A percentile compares a stretch with the other conserved stretches of the same genome.
Evolutionary conservation across 2,329 filamentous ascomycete species (phyloP).

Genomic region (Emergomyces pasteurianus): DNA sequence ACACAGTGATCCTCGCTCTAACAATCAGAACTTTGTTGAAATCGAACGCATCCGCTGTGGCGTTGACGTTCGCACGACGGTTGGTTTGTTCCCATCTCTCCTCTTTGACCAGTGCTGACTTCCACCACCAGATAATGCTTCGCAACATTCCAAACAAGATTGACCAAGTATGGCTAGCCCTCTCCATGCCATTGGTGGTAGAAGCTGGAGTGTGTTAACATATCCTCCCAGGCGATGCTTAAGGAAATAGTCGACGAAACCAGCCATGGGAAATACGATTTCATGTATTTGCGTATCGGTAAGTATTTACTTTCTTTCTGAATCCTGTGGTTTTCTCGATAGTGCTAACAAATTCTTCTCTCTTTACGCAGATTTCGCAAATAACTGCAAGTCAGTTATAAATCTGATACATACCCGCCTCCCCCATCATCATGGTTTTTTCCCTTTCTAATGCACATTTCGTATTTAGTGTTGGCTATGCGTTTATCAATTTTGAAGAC

Average conservation of each 20-base stretch:
- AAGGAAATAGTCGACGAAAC: conserved; percentile 70
- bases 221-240: conserved; percentile 45
- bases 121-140: conserved; percentile 61
- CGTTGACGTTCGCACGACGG: conserved; percentile 63
- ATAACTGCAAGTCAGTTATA: conserved; percentile 63
- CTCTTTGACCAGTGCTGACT: conserved; percentile 6
- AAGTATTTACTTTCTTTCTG: conserved; percentile 10
- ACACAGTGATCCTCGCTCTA: conserved; percentile 19
- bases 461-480: conserved; percentile 69
- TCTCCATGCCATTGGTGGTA: background rate
- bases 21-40: conserved; percentile 35
- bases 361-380: conserved; percentile 52
- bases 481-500: conserved; percentile 89
- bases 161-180: conserved; percentile 39
- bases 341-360: conserved; percentile 3
- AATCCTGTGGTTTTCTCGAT: background rate
- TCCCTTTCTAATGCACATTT: background rate
- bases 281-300: conserved; percentile 84
- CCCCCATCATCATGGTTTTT: background rate
- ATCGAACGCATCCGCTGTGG: conserved; percentile 41
- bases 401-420: background rate
- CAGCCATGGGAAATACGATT: conserved; percentile 76
- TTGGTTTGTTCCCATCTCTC: conserved; percentile 28
- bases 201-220: background rate
- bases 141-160: conserved; percentile 92